phyloP scores from a whole-genome alignment of 2,329 filamentous ascomycete genomes.

The Trichoderma polysporum region DNA sequence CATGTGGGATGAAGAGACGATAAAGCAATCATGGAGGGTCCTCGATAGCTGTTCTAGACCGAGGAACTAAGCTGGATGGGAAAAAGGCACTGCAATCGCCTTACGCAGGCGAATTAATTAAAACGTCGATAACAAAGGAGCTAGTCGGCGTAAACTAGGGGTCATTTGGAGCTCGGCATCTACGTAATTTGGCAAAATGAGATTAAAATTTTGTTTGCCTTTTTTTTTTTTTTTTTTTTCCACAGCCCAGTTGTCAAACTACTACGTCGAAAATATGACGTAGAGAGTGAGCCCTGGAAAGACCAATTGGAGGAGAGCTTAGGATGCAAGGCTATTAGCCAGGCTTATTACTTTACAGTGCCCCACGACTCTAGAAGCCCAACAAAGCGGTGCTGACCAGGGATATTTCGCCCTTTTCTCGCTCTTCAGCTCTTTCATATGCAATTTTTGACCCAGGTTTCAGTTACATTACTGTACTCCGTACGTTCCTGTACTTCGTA shows the following conservation, averaged over 20 bases:
- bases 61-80: not conserved
- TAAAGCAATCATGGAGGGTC: not conserved
- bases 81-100: not conserved
- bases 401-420: not conserved
- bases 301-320: not conserved
- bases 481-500: not conserved
- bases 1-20: constrained; percentile 1
- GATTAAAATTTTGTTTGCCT: not conserved
- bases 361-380: not conserved
- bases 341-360: not conserved
- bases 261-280: no score
- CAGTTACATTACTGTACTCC: not conserved
- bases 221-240: no score
- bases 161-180: not conserved
- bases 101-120: not conserved
- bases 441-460: not conserved
- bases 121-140: not conserved
- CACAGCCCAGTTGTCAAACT: no score
- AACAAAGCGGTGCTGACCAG: not conserved
- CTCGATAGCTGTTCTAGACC: not conserved
- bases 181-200: not conserved
- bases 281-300: not conserved
- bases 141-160: not conserved
- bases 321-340: constrained; percentile 7
- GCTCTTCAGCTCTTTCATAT: not conserved